Evolutionary conservation across 352 stramenopile species (phyloP), one percentile per base, ranked within the genome.

Genomic region (Globisporangium megalacanthum): DNA sequence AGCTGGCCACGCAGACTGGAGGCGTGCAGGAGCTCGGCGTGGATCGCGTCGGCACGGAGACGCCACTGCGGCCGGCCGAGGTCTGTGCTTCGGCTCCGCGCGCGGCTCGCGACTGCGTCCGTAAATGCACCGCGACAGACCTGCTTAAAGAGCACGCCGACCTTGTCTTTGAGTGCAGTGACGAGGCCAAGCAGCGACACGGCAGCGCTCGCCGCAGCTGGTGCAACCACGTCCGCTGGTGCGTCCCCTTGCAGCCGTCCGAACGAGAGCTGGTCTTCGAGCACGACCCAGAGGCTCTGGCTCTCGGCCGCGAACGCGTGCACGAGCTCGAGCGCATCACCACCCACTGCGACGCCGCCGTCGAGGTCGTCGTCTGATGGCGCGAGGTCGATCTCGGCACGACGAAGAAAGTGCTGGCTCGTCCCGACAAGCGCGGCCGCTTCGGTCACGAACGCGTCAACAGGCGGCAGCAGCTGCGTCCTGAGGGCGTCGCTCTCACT

Each of bases 71-170:
- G 77, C 0, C 75, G 75, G 0, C 77, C 71, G 25, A 29, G 25
- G 25, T 29, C 25, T 29, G 25, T 29, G 25, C 58, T 73, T 67
- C 3, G 51, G 39, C 17, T 61, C 10, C 67, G 69, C 25, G 65
- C 61, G 22, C 73, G 75, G 13, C 74, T 72, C 20, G 77, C 79
- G 22, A 89, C 76, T 0, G 82, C 79, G 62, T 94, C 83, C 0
- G 77, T 89, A 52, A 94, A 88, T 2, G 79, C 75, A 17, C 84
- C 84, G 35, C 83, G 78, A 33, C 79, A 89, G n/a, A 90, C 82
- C 14, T 77, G 55, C 56, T 94, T 94, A 64, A 82, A 89, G 20
- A 91, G 54, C 39, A 73, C 68, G 0, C 72, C 66, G 20, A 92
- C 47, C 29, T 79, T 80, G 47, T 89, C 80, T 49, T 90, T 90